These are phyloP conservation scores for Tylopilus sp. DNA, from an alignment of 768 basidiomycete genomes.

Conservation along the genomic window DNA sequence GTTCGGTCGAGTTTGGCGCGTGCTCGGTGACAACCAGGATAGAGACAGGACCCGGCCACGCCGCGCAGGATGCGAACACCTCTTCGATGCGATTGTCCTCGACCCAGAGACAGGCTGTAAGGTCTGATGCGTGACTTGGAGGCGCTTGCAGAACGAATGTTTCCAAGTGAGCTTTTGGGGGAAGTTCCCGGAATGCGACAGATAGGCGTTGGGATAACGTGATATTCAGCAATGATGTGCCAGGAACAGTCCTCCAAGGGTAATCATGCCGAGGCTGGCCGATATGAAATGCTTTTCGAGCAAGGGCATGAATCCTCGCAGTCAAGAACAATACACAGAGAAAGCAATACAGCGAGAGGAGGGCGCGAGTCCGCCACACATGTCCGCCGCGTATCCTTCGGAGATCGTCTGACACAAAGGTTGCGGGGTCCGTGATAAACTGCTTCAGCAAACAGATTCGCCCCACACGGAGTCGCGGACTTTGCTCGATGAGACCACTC, in stretches of 20 bases:
- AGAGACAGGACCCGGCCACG: slow-evolving; percentile 52
- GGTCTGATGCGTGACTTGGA: slow-evolving; percentile 1
- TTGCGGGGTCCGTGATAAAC: slow-evolving; percentile 22
- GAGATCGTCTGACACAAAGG: slow-evolving; percentile 27
- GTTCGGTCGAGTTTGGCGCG: slow-evolving; percentile 25
- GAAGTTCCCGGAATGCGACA: slow-evolving; percentile 32
- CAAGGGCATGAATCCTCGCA: slow-evolving; percentile 21
- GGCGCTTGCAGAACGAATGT: slow-evolving; percentile 34
- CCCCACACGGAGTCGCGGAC: slow-evolving; percentile 11
- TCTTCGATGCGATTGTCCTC: slow-evolving; percentile 34
- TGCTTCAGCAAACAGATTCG: slow-evolving; percentile 26
- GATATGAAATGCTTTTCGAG: slow-evolving; percentile 2
- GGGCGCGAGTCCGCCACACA: slow-evolving; percentile 30
- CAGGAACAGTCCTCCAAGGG: neutral
- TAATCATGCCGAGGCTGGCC: neutral
- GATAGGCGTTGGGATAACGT: slow-evolving; percentile 35
- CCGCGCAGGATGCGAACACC: slow-evolving; percentile 34
- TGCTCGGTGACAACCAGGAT: slow-evolving; percentile 43
- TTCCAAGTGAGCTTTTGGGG: slow-evolving; percentile 29
- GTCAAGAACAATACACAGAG: slow-evolving; percentile 40
- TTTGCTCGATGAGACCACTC: slow-evolving; percentile 13
- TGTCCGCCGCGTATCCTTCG: slow-evolving; percentile 22
- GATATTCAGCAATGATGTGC: slow-evolving; percentile 22
- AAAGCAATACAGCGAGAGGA: slow-evolving; percentile 39
- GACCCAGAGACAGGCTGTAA: slow-evolving; percentile 53